Base-by-base conservation (phyloP, 768 basidiomycete species). In the Calvatia gigantea region DNA sequence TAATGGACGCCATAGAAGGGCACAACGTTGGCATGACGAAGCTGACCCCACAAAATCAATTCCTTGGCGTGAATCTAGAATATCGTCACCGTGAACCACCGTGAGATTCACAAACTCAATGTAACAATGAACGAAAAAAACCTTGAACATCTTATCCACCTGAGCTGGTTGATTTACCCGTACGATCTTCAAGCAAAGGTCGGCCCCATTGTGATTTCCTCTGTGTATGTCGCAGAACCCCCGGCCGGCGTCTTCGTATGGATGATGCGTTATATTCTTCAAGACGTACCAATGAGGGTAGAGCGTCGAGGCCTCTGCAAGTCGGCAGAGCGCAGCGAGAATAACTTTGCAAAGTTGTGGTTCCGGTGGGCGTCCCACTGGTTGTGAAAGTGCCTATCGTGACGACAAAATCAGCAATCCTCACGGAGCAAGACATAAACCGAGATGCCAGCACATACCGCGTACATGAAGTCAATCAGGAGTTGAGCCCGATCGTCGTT, bases 121-220 rank as follows among this genome's bases (percentile, higher is more conserved):
- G 15, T 71, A 56, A 74, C 9, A n/a, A 46, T 46, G 12, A 60
- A 35, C 57, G 64, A 17, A 60, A 54, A 21, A 38, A 25, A 69
- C 69, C 65, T 64, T 67, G 19, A 67, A 25, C 33, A 63, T 45
- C 7, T 51, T 46, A 29, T 55, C 52, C 35, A 39, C 52, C 25
- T 62, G 58, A 3, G 64, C 63, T 43, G 29, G 21, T n/a, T 23
- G 41, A 15, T 17, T 6, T 2, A 53, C 14, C n/a, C 38, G 41
- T 12, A 54, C 37, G 23, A 54, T 33, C 21, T 54, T 54, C 3
- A 54, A 19, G 8, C 53, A 54, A 4, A 54, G 23, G 12, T n/a
- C 4, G 6, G 23, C 44, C 1, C 17, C 19, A 29, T 19, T 3
- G 8, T 27, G 28, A 9, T 27, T 14, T 11, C 43, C 53, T 46